phyloP scores from a whole-genome alignment of 2,329 filamentous ascomycete genomes.

The Pestalotiopsis sp. region DNA sequence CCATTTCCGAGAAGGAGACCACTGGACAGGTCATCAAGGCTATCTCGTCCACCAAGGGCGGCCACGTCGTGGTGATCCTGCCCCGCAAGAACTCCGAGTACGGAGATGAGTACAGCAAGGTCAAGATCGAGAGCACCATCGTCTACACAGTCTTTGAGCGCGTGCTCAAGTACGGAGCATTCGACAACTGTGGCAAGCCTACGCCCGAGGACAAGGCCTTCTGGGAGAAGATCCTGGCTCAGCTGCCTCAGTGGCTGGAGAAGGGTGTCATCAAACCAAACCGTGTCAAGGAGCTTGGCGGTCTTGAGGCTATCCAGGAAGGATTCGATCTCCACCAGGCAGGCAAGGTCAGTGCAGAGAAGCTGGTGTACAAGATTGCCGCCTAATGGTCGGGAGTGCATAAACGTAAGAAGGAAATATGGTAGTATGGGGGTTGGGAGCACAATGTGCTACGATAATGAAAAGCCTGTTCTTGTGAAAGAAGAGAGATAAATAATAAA shows the following conservation, averaged over 20 bases:
- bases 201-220: conserved; percentile 31
- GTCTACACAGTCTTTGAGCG: conserved; percentile 33
- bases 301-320: conserved; percentile 25
- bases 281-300: conserved; percentile 26
- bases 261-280: conserved; percentile 33
- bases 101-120: conserved; percentile 23
- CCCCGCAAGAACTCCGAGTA: conserved; percentile 21
- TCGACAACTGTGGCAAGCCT: conserved; percentile 28
- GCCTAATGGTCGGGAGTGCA: background rate
- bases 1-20: conserved; percentile 27
- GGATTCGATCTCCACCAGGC: conserved; percentile 29
- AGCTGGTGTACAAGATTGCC: conserved; percentile 32
- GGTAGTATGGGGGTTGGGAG: no score
- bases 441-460: no score
- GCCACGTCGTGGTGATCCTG: conserved; percentile 25
- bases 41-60: conserved; percentile 31
- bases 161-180: conserved; percentile 21
- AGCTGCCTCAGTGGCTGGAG: conserved; percentile 27
- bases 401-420: background rate
- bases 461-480: no score
- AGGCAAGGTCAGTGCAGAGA: conserved; percentile 33
- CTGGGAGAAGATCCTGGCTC: conserved; percentile 33
- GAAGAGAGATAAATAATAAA: no score
- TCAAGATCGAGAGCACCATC: conserved; percentile 32
- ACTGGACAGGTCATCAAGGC: conserved; percentile 22